Evolutionary conservation across 2,329 filamentous ascomycete genomes (phyloP).

Genomic region (Onygena corvina): DNA sequence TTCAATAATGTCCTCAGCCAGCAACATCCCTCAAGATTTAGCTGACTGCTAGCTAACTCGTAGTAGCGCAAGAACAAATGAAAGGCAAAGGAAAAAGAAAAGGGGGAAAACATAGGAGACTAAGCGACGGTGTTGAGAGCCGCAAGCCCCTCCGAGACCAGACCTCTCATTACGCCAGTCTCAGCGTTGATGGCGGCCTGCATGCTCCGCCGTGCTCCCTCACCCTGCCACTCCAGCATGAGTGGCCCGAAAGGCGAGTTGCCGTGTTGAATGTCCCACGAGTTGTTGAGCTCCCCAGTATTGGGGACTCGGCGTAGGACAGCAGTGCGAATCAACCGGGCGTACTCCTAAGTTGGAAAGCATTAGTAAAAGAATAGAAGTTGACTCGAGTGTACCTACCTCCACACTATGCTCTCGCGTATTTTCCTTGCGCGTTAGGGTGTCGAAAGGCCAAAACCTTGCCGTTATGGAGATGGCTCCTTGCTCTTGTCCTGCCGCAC

Average conservation of each 20-base stretch:
- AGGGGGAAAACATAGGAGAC: background rate
- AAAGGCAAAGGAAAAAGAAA: background rate
- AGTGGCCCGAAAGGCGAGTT: slow-evolving; percentile 15
- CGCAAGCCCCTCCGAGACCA: slow-evolving; percentile 15
- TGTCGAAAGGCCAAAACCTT: slow-evolving; percentile 33
- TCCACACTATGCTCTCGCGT: slow-evolving; percentile 18
- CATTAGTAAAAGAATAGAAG: background rate
- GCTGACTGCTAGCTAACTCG: background rate
- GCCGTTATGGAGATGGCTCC: slow-evolving; percentile 19
- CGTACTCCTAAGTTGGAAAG: slow-evolving; percentile 14
- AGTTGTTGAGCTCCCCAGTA: slow-evolving; percentile 11
- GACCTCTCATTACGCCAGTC: slow-evolving; percentile 6
- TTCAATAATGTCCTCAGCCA: slow-evolving; percentile 3
- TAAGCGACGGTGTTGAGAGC: slow-evolving; percentile 7
- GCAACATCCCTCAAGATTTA: background rate
- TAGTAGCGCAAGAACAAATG: background rate
- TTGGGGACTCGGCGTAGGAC: slow-evolving; percentile 9
- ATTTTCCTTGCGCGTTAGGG: slow-evolving; percentile 21
- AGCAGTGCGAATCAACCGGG: slow-evolving; percentile 12
- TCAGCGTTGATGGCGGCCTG: slow-evolving; percentile 15
- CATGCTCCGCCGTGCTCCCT: slow-evolving; percentile 12
- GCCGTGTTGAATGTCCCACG: slow-evolving; percentile 12
- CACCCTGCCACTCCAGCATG: slow-evolving; percentile 14
- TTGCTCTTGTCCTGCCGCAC: slow-evolving; percentile 19
- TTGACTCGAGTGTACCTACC: slow-evolving; percentile 17